These are phyloP conservation scores for Tothia fuscella DNA, from an alignment of 2,329 filamentous ascomycete genomes.

Conservation along the genomic window DNA sequence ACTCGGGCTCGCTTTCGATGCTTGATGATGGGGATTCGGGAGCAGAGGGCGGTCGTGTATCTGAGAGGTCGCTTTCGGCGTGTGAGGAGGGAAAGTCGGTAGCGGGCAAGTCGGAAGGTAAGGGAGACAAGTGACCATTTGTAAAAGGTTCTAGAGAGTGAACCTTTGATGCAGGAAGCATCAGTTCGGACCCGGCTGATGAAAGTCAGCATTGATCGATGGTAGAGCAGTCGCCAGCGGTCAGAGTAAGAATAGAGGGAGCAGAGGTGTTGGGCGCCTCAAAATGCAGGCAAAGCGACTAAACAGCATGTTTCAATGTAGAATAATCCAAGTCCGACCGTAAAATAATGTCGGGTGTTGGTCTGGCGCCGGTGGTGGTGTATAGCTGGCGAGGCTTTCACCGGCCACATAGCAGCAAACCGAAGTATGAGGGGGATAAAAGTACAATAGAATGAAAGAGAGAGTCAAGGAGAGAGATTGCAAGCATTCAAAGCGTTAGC, in stretches of 20 bases:
- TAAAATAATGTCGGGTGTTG: conserved; percentile 20
- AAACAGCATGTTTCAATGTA: conserved; percentile 16
- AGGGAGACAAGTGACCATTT: conserved; percentile 54
- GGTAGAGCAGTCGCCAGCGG: conserved; percentile 20
- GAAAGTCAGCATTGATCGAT: conserved; percentile 29
- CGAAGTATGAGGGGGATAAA: too few relatives aligned
- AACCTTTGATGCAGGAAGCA: conserved; percentile 49
- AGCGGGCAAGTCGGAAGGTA: conserved; percentile 34
- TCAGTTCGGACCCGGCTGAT: conserved; percentile 50
- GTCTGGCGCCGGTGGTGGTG: conserved; percentile 11
- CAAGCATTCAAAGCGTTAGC: too few relatives aligned
- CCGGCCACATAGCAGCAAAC: not conserved
- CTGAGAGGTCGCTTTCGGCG: conserved; percentile 67
- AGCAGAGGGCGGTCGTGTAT: conserved; percentile 30
- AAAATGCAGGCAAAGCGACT: conserved; percentile 24
- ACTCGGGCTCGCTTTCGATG: conserved; percentile 28
- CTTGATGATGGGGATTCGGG: conserved; percentile 23
- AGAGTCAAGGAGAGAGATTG: too few relatives aligned
- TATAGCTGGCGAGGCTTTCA: not conserved
- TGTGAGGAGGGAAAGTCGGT: conserved; percentile 38
- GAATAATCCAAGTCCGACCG: conserved; percentile 28
- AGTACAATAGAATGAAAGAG: too few relatives aligned
- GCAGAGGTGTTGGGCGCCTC: conserved; percentile 32
- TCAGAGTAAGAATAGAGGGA: conserved; percentile 24
- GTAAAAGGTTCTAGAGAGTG: conserved; percentile 50